Base-by-base conservation (phyloP, 805 yeast species). In the Hanseniaspora lindneri region DNA sequence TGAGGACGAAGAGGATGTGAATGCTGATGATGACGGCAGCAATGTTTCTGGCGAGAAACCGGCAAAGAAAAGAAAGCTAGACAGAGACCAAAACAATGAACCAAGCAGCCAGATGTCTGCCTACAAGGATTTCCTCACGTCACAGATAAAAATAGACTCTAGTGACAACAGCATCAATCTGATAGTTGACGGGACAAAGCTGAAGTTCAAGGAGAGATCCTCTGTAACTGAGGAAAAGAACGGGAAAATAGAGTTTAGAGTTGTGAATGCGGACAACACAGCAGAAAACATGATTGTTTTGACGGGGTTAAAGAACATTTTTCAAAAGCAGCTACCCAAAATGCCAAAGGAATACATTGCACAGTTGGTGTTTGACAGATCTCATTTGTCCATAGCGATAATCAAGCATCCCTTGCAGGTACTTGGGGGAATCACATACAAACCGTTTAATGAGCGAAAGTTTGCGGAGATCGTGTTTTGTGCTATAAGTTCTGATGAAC, bases 391-490 rank as follows among this genome's bases (percentile, higher is more conserved):
- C 0, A 87, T 92, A 75, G 98, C 99, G 0, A 95, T 92, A 46
- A 92, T 92, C 19, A 72, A 95, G 54, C 87, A 85, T 56, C 96
- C 96, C 8, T 67, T 89, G 56, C 85, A 94, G 0, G 99, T 92
- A 16, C 96, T 89, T 7, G 99, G 99, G 36, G 99, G 99, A 2
- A 88, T 92, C 43, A 92, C 99, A 1, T 88, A 84, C 61, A 73
- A 96, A 52, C 99, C 99, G 2, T 92, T 92, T 64, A 84, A 86
- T 59, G 76, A 77, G 47, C 74, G 95, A 52, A 82, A 77, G 59
- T 92, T 92, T 72, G 99, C 98, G 1, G 99, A 92, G 64, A 92
- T 92, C 67, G 99, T 92, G 23, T 92, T 92, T 59, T 92, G 96
- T 74, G 99, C 99, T 24, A 92, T 92, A 51, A 82, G 94, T 39